Evolutionary conservation across 345 rosid species (phyloP).

Genomic region (Lumnitzera racemosa): DNA sequence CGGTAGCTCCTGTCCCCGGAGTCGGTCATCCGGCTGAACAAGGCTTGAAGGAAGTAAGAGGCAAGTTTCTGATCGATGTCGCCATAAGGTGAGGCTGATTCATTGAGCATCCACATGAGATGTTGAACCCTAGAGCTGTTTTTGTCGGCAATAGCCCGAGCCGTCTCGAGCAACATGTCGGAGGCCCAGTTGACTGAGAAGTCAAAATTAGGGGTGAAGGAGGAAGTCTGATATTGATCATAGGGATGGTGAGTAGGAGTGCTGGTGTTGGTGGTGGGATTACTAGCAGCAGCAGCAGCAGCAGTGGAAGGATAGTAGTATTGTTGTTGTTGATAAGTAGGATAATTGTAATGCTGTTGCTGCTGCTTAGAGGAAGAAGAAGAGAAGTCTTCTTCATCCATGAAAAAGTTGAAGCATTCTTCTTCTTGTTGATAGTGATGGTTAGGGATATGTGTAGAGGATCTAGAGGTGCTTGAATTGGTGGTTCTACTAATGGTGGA

Average conservation of each 20-base stretch:
- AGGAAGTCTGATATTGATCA: slow-evolving; percentile 35
- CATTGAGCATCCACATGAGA: slow-evolving; percentile 90
- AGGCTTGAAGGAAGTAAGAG: slow-evolving; percentile 80
- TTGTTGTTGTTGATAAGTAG: slow-evolving; percentile 27
- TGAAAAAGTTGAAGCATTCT: slow-evolving; percentile 98
- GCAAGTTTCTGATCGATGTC: slow-evolving; percentile 81
- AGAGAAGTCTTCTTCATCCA: slow-evolving; percentile 99
- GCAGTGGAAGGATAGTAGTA: slow-evolving; percentile 13
- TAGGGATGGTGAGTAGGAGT: slow-evolving; percentile 24
- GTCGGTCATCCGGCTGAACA: slow-evolving; percentile 79
- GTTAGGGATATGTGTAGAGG: slow-evolving; percentile 43
- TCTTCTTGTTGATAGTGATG: slow-evolving; percentile 51
- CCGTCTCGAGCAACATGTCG: slow-evolving; percentile 58
- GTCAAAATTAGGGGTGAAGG: slow-evolving; percentile 40
- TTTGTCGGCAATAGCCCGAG: slow-evolving; percentile 58
- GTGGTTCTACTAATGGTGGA: slow-evolving; percentile 75
- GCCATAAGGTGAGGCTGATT: slow-evolving; percentile 78
- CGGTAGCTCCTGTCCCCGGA: slow-evolving; percentile 65
- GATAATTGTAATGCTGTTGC: slow-evolving; percentile 14
- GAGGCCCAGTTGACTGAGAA: slow-evolving; percentile 73
- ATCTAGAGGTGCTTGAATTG: slow-evolving; percentile 62
- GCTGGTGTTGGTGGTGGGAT: slow-evolving; percentile 31
- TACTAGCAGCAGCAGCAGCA: background rate
- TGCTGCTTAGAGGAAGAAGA: slow-evolving; percentile 77
- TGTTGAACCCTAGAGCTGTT: slow-evolving; percentile 68